Evolutionary conservation across 768 basidiomycete genomes (phyloP).

Genomic region (Mycena vulgaris): DNA sequence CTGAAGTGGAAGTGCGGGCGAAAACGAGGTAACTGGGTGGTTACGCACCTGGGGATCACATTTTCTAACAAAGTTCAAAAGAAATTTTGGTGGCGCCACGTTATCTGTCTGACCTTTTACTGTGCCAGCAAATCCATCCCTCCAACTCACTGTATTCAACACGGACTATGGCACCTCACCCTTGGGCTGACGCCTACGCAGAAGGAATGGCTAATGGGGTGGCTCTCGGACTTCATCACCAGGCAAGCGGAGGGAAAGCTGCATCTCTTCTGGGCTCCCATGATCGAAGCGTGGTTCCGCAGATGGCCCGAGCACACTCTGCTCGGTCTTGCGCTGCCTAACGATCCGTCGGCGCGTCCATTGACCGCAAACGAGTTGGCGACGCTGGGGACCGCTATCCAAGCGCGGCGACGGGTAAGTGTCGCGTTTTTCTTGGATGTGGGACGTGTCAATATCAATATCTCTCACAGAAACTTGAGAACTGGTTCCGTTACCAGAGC

Average conservation of each 20-base stretch:
- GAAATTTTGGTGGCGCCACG: too few species aligned
- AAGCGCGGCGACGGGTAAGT: not conserved
- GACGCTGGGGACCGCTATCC: not conserved
- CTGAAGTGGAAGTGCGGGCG: too few species aligned
- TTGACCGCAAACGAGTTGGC: not conserved
- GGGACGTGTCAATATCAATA: not conserved
- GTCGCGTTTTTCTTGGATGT: not conserved
- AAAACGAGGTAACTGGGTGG: too few species aligned
- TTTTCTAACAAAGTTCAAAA: too few species aligned
- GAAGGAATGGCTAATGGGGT: not conserved
- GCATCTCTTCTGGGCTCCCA: conserved; percentile 10
- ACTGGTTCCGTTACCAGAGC: conserved; percentile 11
- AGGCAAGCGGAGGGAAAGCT: conserved; percentile 8
- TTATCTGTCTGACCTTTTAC: too few species aligned
- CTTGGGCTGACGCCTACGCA: not conserved
- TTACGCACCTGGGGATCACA: too few species aligned
- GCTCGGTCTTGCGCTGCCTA: not conserved
- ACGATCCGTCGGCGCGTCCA: not conserved
- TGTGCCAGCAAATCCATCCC: too few species aligned
- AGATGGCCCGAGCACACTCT: not conserved
- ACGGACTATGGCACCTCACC: not conserved
- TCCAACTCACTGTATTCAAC: too few species aligned
- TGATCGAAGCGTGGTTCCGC: not conserved
- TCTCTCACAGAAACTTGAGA: not conserved
- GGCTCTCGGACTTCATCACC: conserved; percentile 5